phyloP scores from a whole-genome alignment of 495 filamentous ascomycete species.

The Talaromyces thailandensis region DNA sequence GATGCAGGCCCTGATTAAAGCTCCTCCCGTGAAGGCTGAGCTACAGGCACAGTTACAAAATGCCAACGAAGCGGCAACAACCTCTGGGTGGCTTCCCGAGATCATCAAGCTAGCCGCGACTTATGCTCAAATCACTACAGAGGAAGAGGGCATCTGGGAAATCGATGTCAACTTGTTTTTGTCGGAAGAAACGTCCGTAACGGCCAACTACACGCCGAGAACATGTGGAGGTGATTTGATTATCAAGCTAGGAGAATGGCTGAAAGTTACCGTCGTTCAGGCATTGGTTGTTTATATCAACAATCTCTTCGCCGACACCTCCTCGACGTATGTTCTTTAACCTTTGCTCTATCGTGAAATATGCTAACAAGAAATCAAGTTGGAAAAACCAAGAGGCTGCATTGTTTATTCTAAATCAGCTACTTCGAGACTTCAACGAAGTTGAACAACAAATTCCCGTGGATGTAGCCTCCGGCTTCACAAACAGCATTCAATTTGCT shows the following conservation, averaged over 20 bases:
- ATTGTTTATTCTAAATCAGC: constrained; percentile 70
- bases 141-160: constrained; percentile 93
- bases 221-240: constrained; percentile 85
- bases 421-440: constrained; percentile 75
- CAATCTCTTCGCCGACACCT: constrained; percentile 47
- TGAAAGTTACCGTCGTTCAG: constrained; percentile 58
- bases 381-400: constrained; percentile 69
- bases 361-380: constrained; percentile 9
- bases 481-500: constrained; percentile 69
- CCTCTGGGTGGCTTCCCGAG: constrained; percentile 62
- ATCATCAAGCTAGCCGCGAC: constrained; percentile 72
- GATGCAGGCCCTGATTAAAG: constrained; percentile 76
- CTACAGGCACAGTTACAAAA: constrained; percentile 63
- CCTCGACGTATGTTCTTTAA: constrained; percentile 40
- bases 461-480: constrained; percentile 60
- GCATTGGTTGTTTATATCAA: constrained; percentile 66
- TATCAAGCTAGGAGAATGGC: constrained; percentile 90
- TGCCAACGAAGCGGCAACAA: constrained; percentile 45
- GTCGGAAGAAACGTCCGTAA: constrained; percentile 88
- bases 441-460: constrained; percentile 54
- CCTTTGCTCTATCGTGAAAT: background rate
- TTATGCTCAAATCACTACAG: constrained; percentile 84
- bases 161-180: constrained; percentile 92
- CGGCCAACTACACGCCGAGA: constrained; percentile 91
- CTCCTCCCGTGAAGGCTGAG: constrained; percentile 76